Conservation (phyloP, 2,329 filamentous ascomycete genomes). For the Corinectria fuckeliana region DNA sequence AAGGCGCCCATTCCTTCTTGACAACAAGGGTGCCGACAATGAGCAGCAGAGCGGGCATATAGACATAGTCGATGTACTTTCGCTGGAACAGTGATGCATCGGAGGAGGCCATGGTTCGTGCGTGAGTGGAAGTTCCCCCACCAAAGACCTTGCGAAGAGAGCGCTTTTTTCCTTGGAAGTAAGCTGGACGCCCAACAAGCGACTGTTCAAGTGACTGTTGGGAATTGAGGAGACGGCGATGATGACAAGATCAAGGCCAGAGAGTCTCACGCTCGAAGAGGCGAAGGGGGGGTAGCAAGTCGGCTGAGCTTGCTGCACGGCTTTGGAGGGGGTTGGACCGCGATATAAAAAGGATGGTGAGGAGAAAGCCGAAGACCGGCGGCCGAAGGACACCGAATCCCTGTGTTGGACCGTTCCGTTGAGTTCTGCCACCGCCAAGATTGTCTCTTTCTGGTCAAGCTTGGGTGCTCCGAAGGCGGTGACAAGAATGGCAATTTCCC, state of each 20-base stretch:
- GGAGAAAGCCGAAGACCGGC: constrained; percentile 24
- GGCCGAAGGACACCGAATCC: constrained; percentile 19
- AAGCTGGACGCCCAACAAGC: neutral
- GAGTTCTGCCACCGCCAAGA: constrained; percentile 20
- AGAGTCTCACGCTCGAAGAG: constrained; percentile 4
- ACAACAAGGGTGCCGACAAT: constrained; percentile 78
- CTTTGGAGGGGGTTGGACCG: constrained; percentile 5
- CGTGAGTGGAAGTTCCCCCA: constrained; percentile 25
- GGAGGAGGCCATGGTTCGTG: constrained; percentile 36
- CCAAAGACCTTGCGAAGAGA: constrained; percentile 21
- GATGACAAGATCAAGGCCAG: constrained; percentile 3
- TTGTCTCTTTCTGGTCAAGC: constrained; percentile 9
- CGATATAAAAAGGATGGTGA: constrained; percentile 15
- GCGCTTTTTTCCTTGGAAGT: constrained; percentile 19
- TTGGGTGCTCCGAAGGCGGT: constrained; percentile 3
- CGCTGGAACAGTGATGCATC: constrained; percentile 52
- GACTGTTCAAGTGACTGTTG: neutral
- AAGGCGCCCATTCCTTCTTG: constrained; percentile 78
- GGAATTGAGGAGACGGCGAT: neutral
- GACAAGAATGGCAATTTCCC: constrained; percentile 6
- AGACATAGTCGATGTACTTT: constrained; percentile 78
- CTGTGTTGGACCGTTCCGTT: constrained; percentile 17
- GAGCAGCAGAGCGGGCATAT: constrained; percentile 81
- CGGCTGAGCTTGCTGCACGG: constrained; percentile 15
- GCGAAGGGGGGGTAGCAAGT: neutral